Conservation (phyloP, 148 eudicot genomes). For the Fagopyrum tataricum region DNA sequence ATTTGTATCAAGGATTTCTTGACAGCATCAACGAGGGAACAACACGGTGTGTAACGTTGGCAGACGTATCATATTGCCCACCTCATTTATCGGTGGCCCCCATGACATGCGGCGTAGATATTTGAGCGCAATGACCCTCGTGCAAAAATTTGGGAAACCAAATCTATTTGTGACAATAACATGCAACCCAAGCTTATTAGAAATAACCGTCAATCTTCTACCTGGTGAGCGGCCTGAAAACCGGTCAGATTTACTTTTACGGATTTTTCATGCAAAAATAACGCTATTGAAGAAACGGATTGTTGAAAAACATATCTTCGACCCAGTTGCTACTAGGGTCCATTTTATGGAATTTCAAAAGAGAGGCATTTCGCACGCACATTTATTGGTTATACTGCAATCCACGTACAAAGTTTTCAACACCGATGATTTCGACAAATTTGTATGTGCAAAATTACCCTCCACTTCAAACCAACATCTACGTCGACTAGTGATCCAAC, state of each 20-base stretch:
- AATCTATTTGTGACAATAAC: background rate
- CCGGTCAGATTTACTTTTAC: background rate
- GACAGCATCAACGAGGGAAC: background rate
- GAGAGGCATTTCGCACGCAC: background rate
- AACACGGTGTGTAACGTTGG: background rate
- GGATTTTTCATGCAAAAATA: background rate
- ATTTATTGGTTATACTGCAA: too few species aligned
- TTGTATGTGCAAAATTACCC: too few species aligned
- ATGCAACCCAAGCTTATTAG: background rate
- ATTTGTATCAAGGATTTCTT: background rate
- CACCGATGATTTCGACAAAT: too few species aligned
- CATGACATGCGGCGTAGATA: background rate
- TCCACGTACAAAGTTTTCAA: too few species aligned
- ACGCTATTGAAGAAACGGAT: background rate
- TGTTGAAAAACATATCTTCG: background rate
- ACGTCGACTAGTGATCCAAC: too few species aligned
- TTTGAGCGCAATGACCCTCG: background rate
- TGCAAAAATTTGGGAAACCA: background rate
- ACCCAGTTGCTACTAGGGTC: background rate
- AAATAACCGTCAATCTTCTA: background rate
- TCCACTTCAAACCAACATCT: too few species aligned
- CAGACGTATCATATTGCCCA: background rate
- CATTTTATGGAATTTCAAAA: background rate
- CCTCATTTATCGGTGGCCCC: background rate
- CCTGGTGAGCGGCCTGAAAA: background rate